Base-by-base conservation (phyloP, 257 asterid species). In the Solanum infundibuliforme region DNA sequence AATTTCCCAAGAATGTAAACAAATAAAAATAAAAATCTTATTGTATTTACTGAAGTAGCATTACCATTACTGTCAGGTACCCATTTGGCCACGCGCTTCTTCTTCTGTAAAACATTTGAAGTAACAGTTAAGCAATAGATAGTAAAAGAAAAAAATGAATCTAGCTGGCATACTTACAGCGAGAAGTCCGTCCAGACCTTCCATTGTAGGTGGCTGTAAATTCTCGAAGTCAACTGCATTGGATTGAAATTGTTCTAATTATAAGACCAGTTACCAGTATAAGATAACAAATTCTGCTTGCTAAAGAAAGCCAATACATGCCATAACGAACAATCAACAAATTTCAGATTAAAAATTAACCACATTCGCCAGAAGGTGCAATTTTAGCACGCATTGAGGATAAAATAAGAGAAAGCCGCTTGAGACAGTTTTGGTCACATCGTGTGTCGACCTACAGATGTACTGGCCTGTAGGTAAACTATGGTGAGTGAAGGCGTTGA, bases 121-220 rank as follows among this genome's bases (percentile, higher is more conserved):
- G 18, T 35, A 83, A n/a, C 87, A 52, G 87, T 58, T 73, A 62
- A 32, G 66, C 39, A 43, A 43, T 23, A 1, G 16, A 86, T 23
- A 1, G 32, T 4, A 72, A 86, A 41, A 31, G 9, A 10, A 41
- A 32, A 87, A 39, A 55, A 6, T 84, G 62, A 71, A 68, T 65
- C 58, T 41, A 43, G 48, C 81, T 34, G 35, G 58, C 9, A 76
- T 69, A 93, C 98, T 94, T 89, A 96, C 99, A 73, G 94, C 91
- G 38, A 97, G 91, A 83, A 94, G 92, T 89, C 77, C 91, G 90
- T 94, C 98, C 88, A 97, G 89, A 72, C 98, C 99, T 87, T 95
- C 99, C 98, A 97, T 88, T 75, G 86, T 86, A 5, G 99, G 99
- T 72, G 95, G 98, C 85, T 92, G 92, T 92, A 97, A 88, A 90